These are phyloP conservation scores for Dysphania ambrosioides DNA, from an alignment of 148 eudicot genomes.

Conservation along the genomic window DNA sequence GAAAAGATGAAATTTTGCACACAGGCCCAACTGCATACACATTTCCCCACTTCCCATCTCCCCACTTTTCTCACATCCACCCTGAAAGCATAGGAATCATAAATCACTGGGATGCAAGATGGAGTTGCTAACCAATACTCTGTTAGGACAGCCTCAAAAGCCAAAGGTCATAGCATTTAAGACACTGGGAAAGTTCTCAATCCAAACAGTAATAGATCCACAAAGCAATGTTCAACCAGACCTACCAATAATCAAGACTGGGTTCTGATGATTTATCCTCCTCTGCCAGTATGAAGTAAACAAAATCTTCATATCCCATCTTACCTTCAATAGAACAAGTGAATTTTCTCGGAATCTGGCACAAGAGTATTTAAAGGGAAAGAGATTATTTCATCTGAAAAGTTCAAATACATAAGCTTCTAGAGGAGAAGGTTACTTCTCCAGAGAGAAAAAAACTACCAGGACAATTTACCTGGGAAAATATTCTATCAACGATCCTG, in stretches of 20 bases:
- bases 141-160: neutral
- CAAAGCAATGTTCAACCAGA: neutral
- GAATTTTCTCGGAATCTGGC: constrained; percentile 80
- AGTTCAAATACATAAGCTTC: neutral
- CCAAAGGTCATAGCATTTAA: neutral
- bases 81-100: neutral
- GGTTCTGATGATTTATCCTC: constrained; percentile 98
- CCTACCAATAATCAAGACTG: constrained; percentile 92
- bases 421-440: neutral
- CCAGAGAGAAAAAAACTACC: neutral
- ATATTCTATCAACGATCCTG: constrained; percentile 89
- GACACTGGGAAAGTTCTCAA: neutral
- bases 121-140: neutral
- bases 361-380: constrained; percentile 13
- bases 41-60: neutral
- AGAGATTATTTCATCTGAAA: neutral
- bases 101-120: neutral
- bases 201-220: neutral
- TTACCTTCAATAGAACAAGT: constrained; percentile 81
- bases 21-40: neutral
- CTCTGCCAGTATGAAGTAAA: constrained; percentile 88
- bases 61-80: neutral
- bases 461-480: constrained; percentile 72
- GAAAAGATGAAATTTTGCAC: neutral
- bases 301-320: constrained; percentile 99